A percentile compares a stretch with the other conserved stretches of the same genome.
Evolutionary conservation across 768 basidiomycete genomes (phyloP).

Genomic region (Boletus insuetus): DNA sequence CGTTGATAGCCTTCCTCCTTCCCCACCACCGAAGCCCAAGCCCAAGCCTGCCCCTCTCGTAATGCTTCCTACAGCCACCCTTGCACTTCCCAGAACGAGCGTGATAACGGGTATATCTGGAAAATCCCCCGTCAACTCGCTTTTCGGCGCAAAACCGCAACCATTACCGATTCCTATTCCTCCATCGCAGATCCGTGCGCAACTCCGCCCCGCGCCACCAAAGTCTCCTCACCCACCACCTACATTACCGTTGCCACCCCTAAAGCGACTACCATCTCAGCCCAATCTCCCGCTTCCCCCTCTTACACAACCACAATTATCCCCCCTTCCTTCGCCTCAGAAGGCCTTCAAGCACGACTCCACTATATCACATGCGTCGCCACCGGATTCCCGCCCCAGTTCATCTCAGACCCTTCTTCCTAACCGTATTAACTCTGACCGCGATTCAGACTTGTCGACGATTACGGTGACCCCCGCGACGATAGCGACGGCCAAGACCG

Average conservation of each 20-base stretch:
- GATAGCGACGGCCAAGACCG: constrained; percentile 46
- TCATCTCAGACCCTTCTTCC: constrained; percentile 24
- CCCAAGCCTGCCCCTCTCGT: constrained; percentile 13
- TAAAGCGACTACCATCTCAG: constrained; percentile 19
- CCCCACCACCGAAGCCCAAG: constrained; percentile 24
- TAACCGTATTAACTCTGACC: constrained; percentile 18
- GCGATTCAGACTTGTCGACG: constrained; percentile 36
- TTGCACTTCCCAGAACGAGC: constrained; percentile 17
- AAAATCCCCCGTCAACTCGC: constrained; percentile 22
- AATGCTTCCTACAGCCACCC: constrained; percentile 3
- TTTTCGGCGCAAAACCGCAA: constrained; percentile 24
- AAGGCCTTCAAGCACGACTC: neutral
- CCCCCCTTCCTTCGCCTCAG: constrained; percentile 6
- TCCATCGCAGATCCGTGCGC: constrained; percentile 27
- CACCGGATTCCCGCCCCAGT: constrained; percentile 8
- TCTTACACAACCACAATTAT: constrained; percentile 7
- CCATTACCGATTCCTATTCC: constrained; percentile 28
- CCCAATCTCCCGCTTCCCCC: constrained; percentile 4
- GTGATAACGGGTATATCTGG: constrained; percentile 22
- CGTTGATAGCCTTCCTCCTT: constrained; percentile 18
- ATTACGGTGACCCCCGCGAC: constrained; percentile 42
- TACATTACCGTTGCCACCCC: constrained; percentile 20
- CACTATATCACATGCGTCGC: neutral
- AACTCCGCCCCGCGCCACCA: constrained; percentile 28
- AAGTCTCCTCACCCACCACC: constrained; percentile 21